Evolutionary conservation across 1,139 yeast species (phyloP), one percentile per base, ranked within the genome.

Genomic region (Diutina siamensis): DNA sequence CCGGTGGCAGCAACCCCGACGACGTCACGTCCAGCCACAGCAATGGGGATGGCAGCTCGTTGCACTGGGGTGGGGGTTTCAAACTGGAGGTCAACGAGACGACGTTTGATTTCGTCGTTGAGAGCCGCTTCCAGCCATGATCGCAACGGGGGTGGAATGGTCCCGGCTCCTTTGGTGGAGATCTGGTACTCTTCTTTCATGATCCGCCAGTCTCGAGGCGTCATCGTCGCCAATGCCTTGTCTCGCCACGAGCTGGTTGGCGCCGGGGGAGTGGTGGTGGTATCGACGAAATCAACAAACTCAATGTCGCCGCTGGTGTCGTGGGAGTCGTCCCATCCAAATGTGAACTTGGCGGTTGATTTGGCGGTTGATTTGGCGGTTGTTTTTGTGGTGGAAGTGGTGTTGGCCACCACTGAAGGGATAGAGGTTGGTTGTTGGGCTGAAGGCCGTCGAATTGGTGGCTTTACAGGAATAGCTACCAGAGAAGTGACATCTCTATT

Each of bases 151-250:
- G n/a, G n/a, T n/a, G n/a, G n/a, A n/a, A n/a, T n/a, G n/a, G n/a
- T n/a, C n/a, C n/a, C n/a, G n/a, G n/a, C n/a, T 8, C 89, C 89
- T 51, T 73, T 78, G 1, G 78, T 68, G 2, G 71, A 65, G 25
- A 89, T 87, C 50, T 73, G 74, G 58, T 67, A 85, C 54, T 89
- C 96, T 56, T 87, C 95, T 52, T 74, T 76, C 58, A 89, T 68
- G 44, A 87, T 83, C 49, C 97, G 71, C 97, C 97, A 92, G 59
- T 92, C 98, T 49, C 97, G 68, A 0, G 71, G 65, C 0, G 76
- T 74, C 98, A 92, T 88, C 44, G 76, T 71, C 0, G 62, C 62
- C 2, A 80, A 59, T 0, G 72, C 58, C 56, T 92, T 92, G 44
- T 78, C 68, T 0, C 77, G 63, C 97, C 97, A 92, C 52, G 80